Percentiles rank a stretch among this genome's conserved stretches.
Evolutionary conservation across 805 yeast species (phyloP).

Genomic region (Schwanniomyces vanrijiae): DNA sequence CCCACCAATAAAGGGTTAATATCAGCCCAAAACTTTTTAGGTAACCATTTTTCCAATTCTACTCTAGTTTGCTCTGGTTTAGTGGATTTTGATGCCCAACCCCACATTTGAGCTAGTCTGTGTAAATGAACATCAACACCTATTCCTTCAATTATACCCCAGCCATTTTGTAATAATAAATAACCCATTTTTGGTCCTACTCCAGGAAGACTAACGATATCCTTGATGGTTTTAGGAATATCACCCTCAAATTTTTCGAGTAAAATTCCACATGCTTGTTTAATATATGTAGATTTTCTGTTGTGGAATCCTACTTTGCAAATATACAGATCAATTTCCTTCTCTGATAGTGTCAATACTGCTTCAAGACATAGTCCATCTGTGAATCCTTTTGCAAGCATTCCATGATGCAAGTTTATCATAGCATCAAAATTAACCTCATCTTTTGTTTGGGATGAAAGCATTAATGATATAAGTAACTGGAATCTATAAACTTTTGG

Average conservation of each 20-base stretch:
- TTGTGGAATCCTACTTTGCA: slow-evolving; percentile 84
- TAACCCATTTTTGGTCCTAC: slow-evolving; percentile 97
- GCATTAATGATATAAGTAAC: slow-evolving; percentile 75
- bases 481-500: slow-evolving; percentile 63
- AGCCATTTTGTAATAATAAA: slow-evolving; percentile 75
- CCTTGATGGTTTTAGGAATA: slow-evolving; percentile 69
- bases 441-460: slow-evolving; percentile 90
- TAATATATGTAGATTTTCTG: slow-evolving; percentile 72
- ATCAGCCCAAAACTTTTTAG: slow-evolving; percentile 73
- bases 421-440: slow-evolving; percentile 79
- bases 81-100: slow-evolving; percentile 60
- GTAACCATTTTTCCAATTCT: slow-evolving; percentile 73
- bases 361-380: slow-evolving; percentile 63
- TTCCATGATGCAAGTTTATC: slow-evolving; percentile 51
- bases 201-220: slow-evolving; percentile 74
- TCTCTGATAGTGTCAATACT: slow-evolving; percentile 48
- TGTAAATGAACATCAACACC: slow-evolving; percentile 94
- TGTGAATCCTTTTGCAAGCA: slow-evolving; percentile 34
- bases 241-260: slow-evolving; percentile 56
- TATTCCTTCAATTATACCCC: slow-evolving; percentile 77
- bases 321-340: slow-evolving; percentile 64
- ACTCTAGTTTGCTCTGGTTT: slow-evolving; percentile 78
- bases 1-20: slow-evolving; percentile 88
- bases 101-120: slow-evolving; percentile 75
- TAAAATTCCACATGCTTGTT: slow-evolving; percentile 57